Evolutionary conservation across 2,329 filamentous ascomycete genomes (phyloP).

Genomic region (Pestalotiopsis sp.): DNA sequence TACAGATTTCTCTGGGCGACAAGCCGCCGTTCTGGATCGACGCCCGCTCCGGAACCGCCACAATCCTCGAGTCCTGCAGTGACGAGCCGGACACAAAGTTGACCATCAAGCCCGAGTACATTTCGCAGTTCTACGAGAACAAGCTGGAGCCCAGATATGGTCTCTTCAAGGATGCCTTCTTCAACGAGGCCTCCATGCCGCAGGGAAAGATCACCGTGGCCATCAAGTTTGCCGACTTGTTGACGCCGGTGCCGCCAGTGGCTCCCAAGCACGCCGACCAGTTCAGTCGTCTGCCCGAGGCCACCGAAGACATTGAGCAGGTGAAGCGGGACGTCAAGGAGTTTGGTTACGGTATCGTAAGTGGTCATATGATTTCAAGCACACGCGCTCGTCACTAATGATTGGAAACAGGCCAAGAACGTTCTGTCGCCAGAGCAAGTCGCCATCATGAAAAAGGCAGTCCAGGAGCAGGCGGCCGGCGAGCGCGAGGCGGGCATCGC

Average conservation of each 20-base stretch:
- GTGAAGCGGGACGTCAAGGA: constrained; percentile 27
- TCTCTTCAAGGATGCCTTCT: constrained; percentile 28
- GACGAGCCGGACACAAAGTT: constrained; percentile 25
- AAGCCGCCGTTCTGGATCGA: constrained; percentile 26
- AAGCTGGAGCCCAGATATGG: constrained; percentile 26
- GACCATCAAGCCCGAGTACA: constrained; percentile 28
- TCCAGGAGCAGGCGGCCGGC: constrained; percentile 28
- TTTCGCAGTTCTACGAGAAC: constrained; percentile 25
- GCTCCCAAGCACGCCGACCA: constrained; percentile 16
- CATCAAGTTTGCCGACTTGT: constrained; percentile 27
- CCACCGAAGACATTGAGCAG: constrained; percentile 30
- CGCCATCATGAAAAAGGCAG: constrained; percentile 23
- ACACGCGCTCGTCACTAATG: constrained; percentile 21
- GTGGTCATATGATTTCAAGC: background rate
- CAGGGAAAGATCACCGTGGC: constrained; percentile 24
- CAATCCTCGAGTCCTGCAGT: constrained; percentile 18
- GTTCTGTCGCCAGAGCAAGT: constrained; percentile 25
- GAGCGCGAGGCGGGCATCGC: constrained; percentile 26
- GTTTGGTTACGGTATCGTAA: constrained; percentile 30
- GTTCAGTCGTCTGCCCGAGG: constrained; percentile 38
- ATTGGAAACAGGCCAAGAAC: constrained; percentile 19
- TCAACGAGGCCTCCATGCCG: constrained; percentile 23
- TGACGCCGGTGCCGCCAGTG: constrained; percentile 22
- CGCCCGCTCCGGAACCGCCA: constrained; percentile 22
- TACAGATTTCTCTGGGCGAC: constrained; percentile 21